Evolutionary conservation across 1,284 basidiomycete genomes (phyloP), one percentile per base, ranked within the genome.

Genomic region (Austroboletus novae-zelandiae): DNA sequence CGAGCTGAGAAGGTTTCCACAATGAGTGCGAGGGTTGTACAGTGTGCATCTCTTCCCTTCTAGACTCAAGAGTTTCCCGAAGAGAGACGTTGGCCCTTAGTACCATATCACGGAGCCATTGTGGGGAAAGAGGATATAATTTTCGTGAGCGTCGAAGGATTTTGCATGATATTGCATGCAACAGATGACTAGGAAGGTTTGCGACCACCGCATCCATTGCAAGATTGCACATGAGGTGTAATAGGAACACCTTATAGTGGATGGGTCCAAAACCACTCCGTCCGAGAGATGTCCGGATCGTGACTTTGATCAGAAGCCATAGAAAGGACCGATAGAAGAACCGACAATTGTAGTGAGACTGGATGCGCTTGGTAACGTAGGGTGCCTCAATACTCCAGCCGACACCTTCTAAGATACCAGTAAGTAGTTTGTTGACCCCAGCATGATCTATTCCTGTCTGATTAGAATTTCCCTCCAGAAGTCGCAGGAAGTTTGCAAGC

Each of bases 201-300:
- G n/a, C n/a, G 7, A 43, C 49, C 4, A 60, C 13, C 15, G 54
- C 60, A 2, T 61, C 44, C 2, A 56, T 40, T 5, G 74, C 61
- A 7, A 78, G 52, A 9, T 53, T 41, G 4, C 70, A 60, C 54
- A 76, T 63, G 31, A 76, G 59, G 45, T 69, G 74, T 1, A 71
- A 49, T 61, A 79, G 74, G 60, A 81, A 81, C 3, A 47, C 30
- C 52, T 81, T 82, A 64, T 81, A 82, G 0, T 55, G 54, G 17
- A 30, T 40, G 32, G 47, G 45, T n/a, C 55, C 58, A 13, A 48
- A 53, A 30, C 40, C 41, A 15, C 49, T 27, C 7, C 48, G 47
- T n/a, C 51, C 44, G 9, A 79, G 62, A 0, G 73, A 68, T 0
- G 72, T 74, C 49, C 81, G 79, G 10, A 81, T 51, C 1, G 54